Evolutionary conservation across 306 rosid species (phyloP).

Genomic region (Astragalus membranaceus): DNA sequence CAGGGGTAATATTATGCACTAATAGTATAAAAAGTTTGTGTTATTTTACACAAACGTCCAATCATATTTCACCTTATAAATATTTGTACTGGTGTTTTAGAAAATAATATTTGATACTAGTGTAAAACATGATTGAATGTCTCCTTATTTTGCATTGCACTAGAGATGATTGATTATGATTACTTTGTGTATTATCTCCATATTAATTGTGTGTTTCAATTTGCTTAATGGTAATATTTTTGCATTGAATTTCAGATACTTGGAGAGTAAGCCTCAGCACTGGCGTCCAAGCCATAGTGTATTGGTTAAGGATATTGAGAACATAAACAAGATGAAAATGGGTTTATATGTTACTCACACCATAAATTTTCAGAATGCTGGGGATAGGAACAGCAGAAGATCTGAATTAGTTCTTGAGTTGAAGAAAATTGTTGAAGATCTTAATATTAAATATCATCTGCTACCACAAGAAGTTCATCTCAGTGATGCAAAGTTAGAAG

Average conservation of each 20-base stretch:
- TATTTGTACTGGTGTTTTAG: no score
- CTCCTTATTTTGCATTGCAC: not conserved
- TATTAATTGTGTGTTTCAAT: not conserved
- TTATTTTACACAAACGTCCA: no score
- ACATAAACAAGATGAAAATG: conserved; percentile 67
- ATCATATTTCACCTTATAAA: no score
- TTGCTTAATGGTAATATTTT: not conserved
- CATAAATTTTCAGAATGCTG: conserved; percentile 73
- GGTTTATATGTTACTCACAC: conserved; percentile 53
- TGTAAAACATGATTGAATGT: no score
- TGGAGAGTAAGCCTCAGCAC: conserved; percentile 71
- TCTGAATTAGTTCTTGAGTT: conserved; percentile 72
- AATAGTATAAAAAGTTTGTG: no score
- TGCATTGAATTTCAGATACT: conserved; percentile 38
- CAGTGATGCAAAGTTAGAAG: conserved; percentile 27
- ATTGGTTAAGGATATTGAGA: conserved; percentile 57
- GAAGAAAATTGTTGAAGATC: conserved; percentile 69
- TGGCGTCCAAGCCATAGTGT: conserved; percentile 66
- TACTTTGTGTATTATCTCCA: not conserved
- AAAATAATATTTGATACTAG: no score
- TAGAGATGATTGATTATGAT: not conserved
- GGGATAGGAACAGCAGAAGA: conserved; percentile 55
- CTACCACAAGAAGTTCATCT: conserved; percentile 67
- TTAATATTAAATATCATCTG: conserved; percentile 55
- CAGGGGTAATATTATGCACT: no score